Conservation (phyloP, 208 protist genomes). For the Strigomonas oncopelti region DNA sequence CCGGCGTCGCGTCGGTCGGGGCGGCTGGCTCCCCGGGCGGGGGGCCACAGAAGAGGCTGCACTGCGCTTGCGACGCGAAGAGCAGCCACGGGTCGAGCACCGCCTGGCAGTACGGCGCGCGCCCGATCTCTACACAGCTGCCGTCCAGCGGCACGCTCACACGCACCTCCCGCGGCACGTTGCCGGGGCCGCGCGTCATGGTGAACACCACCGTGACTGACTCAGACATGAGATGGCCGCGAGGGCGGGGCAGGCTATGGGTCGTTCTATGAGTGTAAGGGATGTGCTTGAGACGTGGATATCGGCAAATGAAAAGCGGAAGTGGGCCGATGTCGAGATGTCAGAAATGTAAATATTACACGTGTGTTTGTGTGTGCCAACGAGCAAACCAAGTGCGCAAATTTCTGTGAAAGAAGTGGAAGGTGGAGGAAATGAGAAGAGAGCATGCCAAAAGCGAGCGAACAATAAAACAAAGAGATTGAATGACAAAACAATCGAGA, state of each 20-base stretch:
- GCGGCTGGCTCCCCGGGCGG: neutral
- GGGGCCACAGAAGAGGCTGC: slow-evolving; percentile 36
- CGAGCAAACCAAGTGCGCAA: too few species aligned
- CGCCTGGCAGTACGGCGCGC: slow-evolving; percentile 46
- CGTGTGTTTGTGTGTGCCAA: too few species aligned
- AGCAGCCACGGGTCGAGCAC: slow-evolving; percentile 67
- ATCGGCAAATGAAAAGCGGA: too few species aligned
- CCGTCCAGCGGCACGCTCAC: slow-evolving; percentile 46
- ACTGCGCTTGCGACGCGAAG: slow-evolving; percentile 82
- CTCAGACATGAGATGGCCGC: slow-evolving; percentile 1
- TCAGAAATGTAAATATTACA: too few species aligned
- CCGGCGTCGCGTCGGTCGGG: neutral
- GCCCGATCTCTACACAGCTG: slow-evolving; percentile 57
- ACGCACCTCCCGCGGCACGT: slow-evolving; percentile 42
- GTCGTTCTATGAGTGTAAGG: neutral
- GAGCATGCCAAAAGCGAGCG: neutral
- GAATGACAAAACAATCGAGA: slow-evolving; percentile 5
- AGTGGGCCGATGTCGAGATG: neutral
- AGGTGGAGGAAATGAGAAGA: neutral
- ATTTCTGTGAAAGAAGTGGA: neutral
- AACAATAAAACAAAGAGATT: slow-evolving; percentile 11
- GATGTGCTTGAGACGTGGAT: neutral
- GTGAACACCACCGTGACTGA: slow-evolving; percentile 41
- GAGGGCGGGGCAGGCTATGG: neutral
- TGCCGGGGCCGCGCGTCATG: slow-evolving; percentile 54